phyloP scores from a whole-genome alignment of 352 stramenopile genomes.

The Phytophthora lateralis region DNA sequence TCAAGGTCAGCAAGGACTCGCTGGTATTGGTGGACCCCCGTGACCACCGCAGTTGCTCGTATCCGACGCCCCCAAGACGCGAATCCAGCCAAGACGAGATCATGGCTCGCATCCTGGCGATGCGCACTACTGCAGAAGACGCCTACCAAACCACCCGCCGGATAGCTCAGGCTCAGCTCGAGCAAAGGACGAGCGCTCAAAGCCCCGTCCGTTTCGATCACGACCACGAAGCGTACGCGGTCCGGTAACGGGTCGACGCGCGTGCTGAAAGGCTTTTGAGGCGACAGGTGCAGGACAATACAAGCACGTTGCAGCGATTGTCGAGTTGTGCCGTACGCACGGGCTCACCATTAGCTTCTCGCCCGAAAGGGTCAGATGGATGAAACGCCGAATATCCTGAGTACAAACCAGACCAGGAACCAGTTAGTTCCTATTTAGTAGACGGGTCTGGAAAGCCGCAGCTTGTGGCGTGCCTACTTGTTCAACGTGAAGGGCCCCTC shows the following conservation, averaged over 20 bases:
- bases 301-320: slow-evolving; percentile 9
- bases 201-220: slow-evolving; percentile 20
- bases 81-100: slow-evolving; percentile 21
- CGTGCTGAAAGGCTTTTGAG: slow-evolving; percentile 10
- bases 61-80: neutral
- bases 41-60: slow-evolving; percentile 21
- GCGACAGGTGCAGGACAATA: slow-evolving; percentile 3
- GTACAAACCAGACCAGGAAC: slow-evolving; percentile 7
- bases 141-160: slow-evolving; percentile 50
- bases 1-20: slow-evolving; percentile 16
- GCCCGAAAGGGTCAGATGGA: slow-evolving; percentile 20
- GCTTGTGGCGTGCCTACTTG: slow-evolving; percentile 14
- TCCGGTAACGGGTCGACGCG: slow-evolving; percentile 9
- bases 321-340: slow-evolving; percentile 1
- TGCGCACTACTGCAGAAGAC: slow-evolving; percentile 58
- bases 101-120: slow-evolving; percentile 58
- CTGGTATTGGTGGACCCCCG: slow-evolving; percentile 10
- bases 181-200: slow-evolving; percentile 19
- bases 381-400: slow-evolving; percentile 28
- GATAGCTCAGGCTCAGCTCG: slow-evolving; percentile 21
- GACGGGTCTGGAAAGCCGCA: slow-evolving; percentile 29
- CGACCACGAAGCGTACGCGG: slow-evolving; percentile 1
- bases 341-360: slow-evolving; percentile 14
- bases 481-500: slow-evolving; percentile 6
- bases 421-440: neutral